A percentile compares a stretch with the other conserved stretches of the same genome.
phyloP scores from a whole-genome alignment of 2,329 filamentous ascomycete species.

The Coniochaeta sp. region DNA sequence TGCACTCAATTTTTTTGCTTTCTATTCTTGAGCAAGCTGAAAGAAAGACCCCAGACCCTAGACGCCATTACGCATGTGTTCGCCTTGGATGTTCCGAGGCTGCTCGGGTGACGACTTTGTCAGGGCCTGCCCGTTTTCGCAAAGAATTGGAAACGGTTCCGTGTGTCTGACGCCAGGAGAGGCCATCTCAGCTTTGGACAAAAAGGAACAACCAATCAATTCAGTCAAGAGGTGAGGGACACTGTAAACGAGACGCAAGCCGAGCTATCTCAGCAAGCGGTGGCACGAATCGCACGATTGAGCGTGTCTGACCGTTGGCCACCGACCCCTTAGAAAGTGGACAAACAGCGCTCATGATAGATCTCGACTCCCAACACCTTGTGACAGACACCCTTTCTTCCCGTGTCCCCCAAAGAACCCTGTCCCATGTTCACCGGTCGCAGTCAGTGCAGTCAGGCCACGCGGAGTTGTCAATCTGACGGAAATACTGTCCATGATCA shows the following conservation, averaged over 20 bases:
- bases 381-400: no score
- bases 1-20: neutral
- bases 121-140: neutral
- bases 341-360: neutral
- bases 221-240: neutral
- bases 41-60: neutral
- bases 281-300: neutral
- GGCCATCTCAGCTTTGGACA: neutral
- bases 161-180: neutral
- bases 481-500: neutral
- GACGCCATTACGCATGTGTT: neutral
- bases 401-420: no score
- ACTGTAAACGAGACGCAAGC: neutral
- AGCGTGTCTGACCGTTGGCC: neutral
- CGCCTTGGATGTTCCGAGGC: neutral
- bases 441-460: neutral
- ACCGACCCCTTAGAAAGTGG: neutral
- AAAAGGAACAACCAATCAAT: neutral
- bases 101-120: neutral
- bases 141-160: neutral
- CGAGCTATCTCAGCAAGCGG: neutral
- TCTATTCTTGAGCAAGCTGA: neutral
- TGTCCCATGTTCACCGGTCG: neutral
- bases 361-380: neutral
- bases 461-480: neutral